These are phyloP conservation scores for Geranium incanum DNA, from an alignment of 441 rosid genomes.

Conservation along the genomic window DNA sequence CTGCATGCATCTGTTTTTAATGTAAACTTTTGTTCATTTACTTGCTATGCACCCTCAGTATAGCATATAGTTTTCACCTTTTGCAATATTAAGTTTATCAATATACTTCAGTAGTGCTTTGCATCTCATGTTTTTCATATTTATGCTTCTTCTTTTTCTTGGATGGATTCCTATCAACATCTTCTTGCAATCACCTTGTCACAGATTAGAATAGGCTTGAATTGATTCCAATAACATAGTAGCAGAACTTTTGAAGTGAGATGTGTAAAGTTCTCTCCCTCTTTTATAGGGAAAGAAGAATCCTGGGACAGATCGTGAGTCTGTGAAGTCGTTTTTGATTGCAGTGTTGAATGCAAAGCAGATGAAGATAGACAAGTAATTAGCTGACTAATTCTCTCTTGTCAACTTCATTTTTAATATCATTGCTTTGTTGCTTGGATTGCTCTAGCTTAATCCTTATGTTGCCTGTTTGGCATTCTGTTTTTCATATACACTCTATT, in stretches of 20 bases:
- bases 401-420: conserved; percentile 8
- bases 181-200: neutral
- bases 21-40: neutral
- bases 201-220: neutral
- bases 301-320: conserved; percentile 63
- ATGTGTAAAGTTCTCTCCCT: neutral
- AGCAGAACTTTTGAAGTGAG: conserved; percentile 5
- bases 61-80: neutral
- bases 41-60: neutral
- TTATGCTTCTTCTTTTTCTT: neutral
- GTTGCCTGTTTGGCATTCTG: neutral
- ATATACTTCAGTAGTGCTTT: neutral
- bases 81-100: neutral
- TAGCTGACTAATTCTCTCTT: conserved; percentile 12
- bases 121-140: neutral
- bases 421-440: neutral
- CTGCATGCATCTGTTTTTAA: conserved; percentile 1
- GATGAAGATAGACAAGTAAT: conserved; percentile 87
- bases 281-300: conserved; percentile 77
- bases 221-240: neutral
- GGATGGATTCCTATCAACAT: neutral
- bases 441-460: neutral
- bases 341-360: conserved; percentile 63
- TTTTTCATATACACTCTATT: neutral
- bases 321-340: conserved; percentile 57